Percentiles rank a stretch among this genome's conserved stretches.
Evolutionary conservation across 768 basidiomycete genomes (phyloP).

Genomic region (Lentinula edodes): DNA sequence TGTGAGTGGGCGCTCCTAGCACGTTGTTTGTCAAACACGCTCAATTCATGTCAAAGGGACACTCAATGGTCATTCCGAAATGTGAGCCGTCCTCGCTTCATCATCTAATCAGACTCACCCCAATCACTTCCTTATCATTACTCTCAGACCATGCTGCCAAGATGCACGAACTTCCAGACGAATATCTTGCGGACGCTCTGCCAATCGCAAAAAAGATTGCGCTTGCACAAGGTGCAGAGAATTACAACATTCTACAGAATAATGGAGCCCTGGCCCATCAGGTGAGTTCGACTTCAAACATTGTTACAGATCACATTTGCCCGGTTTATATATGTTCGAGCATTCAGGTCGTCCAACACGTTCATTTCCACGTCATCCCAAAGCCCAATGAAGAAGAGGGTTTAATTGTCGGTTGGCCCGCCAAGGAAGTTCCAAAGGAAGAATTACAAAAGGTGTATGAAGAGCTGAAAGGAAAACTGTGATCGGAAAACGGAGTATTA

Average conservation of each 20-base stretch:
- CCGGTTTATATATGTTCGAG: neutral
- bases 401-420: slow-evolving; percentile 79
- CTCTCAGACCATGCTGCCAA: slow-evolving; percentile 76
- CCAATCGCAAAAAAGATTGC: slow-evolving; percentile 88
- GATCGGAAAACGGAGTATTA: slow-evolving; percentile 1
- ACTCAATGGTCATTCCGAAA: slow-evolving; percentile 92
- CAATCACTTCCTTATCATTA: neutral
- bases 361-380: slow-evolving; percentile 93
- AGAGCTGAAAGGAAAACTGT: slow-evolving; percentile 55
- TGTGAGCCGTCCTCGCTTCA: slow-evolving; percentile 37
- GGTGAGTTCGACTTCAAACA: slow-evolving; percentile 10
- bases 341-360: slow-evolving; percentile 68
- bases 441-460: slow-evolving; percentile 55
- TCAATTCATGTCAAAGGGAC: slow-evolving; percentile 46
- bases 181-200: slow-evolving; percentile 70
- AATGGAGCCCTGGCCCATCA: slow-evolving; percentile 57
- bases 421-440: slow-evolving; percentile 50
- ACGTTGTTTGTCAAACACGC: neutral
- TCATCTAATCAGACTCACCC: neutral
- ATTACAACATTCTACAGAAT: slow-evolving; percentile 91
- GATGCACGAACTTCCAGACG: slow-evolving; percentile 84
- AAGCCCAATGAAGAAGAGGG: slow-evolving; percentile 75
- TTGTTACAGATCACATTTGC: neutral
- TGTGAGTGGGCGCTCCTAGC: neutral
- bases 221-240: slow-evolving; percentile 59